phyloP scores from a whole-genome alignment of 108 stramenopile species.

The Cyclotella cryptica region DNA sequence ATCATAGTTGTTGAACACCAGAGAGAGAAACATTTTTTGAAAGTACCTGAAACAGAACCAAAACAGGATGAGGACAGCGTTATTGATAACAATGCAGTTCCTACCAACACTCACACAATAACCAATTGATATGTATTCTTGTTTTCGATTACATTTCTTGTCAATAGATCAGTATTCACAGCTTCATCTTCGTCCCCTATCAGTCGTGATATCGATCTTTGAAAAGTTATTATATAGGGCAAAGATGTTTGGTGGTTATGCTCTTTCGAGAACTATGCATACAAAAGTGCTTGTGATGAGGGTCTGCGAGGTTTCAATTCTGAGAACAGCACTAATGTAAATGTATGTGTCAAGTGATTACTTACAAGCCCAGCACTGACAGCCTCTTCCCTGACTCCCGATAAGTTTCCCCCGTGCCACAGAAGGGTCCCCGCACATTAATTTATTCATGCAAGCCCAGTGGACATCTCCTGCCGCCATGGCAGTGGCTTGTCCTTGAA shows the following conservation, averaged over 20 bases:
- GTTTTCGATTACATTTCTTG: neutral
- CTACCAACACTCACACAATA: neutral
- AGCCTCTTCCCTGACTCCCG: no score
- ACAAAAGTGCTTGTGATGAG: neutral
- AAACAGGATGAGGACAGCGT: neutral
- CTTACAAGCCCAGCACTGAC: no score
- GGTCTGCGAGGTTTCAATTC: no score
- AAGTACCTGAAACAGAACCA: neutral
- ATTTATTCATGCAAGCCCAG: neutral
- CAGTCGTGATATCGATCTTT: neutral
- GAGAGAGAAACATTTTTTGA: neutral
- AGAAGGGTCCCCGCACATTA: neutral
- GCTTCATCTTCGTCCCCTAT: neutral
- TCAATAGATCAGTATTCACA: neutral
- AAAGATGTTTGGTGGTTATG: neutral
- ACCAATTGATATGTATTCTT: neutral
- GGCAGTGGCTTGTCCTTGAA: neutral
- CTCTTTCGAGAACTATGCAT: neutral
- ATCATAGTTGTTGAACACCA: neutral
- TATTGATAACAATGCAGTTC: no score
- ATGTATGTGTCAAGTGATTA: no score
- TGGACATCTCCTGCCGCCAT: constrained; percentile 16
- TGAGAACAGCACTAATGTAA: no score
- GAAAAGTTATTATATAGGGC: neutral
- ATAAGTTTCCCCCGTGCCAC: neutral